Conservation (phyloP, 2,329 filamentous ascomycete species). For the Colletotrichum euphorbiae region DNA sequence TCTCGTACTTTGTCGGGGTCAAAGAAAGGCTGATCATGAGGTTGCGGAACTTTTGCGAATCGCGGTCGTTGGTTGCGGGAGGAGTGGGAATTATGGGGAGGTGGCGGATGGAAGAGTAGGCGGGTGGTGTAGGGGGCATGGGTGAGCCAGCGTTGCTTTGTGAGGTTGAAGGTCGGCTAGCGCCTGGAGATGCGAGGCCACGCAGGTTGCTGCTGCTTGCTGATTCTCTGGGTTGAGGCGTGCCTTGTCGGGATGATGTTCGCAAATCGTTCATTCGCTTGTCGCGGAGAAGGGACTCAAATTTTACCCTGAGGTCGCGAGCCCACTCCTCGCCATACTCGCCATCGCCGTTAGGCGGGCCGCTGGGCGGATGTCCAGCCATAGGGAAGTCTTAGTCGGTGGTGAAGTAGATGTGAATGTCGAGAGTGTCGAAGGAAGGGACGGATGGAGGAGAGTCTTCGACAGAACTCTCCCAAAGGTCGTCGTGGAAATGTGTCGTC, state of each 20-base stretch:
- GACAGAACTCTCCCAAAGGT: slow-evolving; percentile 25
- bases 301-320: slow-evolving; percentile 81
- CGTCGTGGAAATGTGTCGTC: slow-evolving; percentile 4
- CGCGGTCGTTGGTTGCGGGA: slow-evolving; percentile 72
- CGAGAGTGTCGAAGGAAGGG: slow-evolving; percentile 24
- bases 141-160: slow-evolving; percentile 45
- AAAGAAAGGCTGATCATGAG: slow-evolving; percentile 86
- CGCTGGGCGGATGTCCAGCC: slow-evolving; percentile 52
- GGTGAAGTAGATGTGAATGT: slow-evolving; percentile 15
- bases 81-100: slow-evolving; percentile 74
- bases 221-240: slow-evolving; percentile 63
- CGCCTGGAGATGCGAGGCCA: slow-evolving; percentile 49
- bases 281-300: slow-evolving; percentile 87
- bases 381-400: slow-evolving; percentile 44
- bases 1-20: slow-evolving; percentile 95
- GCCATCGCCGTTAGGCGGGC: slow-evolving; percentile 45
- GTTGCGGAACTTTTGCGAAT: slow-evolving; percentile 81
- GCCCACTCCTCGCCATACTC: slow-evolving; percentile 80
- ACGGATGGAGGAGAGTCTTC: slow-evolving; percentile 21
- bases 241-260: slow-evolving; percentile 64
- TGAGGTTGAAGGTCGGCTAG: slow-evolving; percentile 60
- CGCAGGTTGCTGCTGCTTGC: slow-evolving; percentile 62
- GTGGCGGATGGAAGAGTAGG: slow-evolving; percentile 62
- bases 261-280: slow-evolving; percentile 86
- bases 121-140: slow-evolving; percentile 54